These are phyloP conservation scores for Mortierella sp. DNA, from an alignment of 371 early-diverging fungal genomes.

Conservation along the genomic window DNA sequence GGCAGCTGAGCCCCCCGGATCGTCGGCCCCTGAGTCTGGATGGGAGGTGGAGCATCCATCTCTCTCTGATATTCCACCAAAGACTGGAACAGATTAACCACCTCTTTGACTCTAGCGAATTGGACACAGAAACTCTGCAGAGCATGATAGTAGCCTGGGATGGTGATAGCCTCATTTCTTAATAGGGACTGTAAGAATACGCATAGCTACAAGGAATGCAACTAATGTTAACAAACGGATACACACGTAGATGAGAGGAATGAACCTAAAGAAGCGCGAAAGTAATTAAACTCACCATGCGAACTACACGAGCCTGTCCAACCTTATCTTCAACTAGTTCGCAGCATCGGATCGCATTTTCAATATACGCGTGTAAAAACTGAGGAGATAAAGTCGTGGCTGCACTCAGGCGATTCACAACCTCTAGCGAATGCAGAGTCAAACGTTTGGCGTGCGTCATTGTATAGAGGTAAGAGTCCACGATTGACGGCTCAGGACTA, in stretches of 20 bases:
- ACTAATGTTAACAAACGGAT: not conserved
- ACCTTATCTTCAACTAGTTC: conserved; percentile 67
- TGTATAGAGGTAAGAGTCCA: conserved; percentile 45
- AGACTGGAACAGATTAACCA: conserved; percentile 61
- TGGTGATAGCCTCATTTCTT: conserved; percentile 64
- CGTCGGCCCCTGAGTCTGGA: conserved; percentile 14
- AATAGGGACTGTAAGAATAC: conserved; percentile 77
- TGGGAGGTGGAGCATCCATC: conserved; percentile 36
- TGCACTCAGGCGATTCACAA: conserved; percentile 70
- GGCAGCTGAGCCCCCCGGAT: conserved; percentile 6
- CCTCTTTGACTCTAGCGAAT: conserved; percentile 68
- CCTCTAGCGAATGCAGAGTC: conserved; percentile 68
- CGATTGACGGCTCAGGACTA: conserved; percentile 41
- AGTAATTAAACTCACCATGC: conserved; percentile 63
- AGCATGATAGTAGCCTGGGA: conserved; percentile 73
- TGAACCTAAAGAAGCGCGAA: too few relatives aligned
- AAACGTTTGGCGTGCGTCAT: conserved; percentile 45
- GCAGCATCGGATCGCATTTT: conserved; percentile 76
- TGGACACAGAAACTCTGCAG: conserved; percentile 78
- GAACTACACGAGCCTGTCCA: conserved; percentile 73
- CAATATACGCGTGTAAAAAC: conserved; percentile 74
- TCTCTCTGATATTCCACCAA: conserved; percentile 53
- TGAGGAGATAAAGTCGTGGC: conserved; percentile 62
- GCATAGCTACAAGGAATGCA: conserved; percentile 64
- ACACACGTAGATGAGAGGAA: too few relatives aligned